phyloP scores from a whole-genome alignment of 2,329 filamentous ascomycete species.

The Trichoderma guizhouense region DNA sequence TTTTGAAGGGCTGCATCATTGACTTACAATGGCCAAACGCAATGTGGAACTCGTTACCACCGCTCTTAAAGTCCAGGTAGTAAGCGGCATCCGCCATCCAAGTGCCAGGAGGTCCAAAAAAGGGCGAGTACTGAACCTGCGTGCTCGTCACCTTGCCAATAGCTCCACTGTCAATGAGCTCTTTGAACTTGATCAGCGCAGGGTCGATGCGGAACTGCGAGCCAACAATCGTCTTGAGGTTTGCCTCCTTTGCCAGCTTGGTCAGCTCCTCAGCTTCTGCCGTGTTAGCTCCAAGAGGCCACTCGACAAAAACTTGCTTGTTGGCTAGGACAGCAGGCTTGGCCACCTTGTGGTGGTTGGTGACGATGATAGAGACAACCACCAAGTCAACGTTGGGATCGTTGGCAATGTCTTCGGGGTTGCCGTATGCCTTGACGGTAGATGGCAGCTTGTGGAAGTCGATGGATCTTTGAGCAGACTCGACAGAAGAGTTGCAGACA shows the following conservation, averaged over 20 bases:
- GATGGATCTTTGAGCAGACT: constrained; percentile 42
- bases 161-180: constrained; percentile 18
- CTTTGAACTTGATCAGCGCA: constrained; percentile 22
- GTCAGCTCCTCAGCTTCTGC: constrained; percentile 39
- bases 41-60: constrained; percentile 28
- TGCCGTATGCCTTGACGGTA: constrained; percentile 43
- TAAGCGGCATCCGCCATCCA: constrained; percentile 25
- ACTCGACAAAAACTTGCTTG: constrained; percentile 52
- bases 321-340: constrained; percentile 40
- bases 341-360: constrained; percentile 38
- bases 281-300: constrained; percentile 46
- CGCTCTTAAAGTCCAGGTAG: constrained; percentile 26
- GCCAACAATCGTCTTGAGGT: constrained; percentile 41
- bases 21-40: constrained; percentile 18
- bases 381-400: constrained; percentile 51
- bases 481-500: constrained; percentile 45
- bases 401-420: constrained; percentile 41
- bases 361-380: constrained; percentile 48
- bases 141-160: constrained; percentile 19
- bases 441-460: constrained; percentile 38
- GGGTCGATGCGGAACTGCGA: constrained; percentile 47
- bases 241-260: constrained; percentile 30
- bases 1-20: accelerated
- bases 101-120: background rate
- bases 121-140: background rate